phyloP scores from a whole-genome alignment of 306 rosid genomes.

The Leucaena leucocephala region DNA sequence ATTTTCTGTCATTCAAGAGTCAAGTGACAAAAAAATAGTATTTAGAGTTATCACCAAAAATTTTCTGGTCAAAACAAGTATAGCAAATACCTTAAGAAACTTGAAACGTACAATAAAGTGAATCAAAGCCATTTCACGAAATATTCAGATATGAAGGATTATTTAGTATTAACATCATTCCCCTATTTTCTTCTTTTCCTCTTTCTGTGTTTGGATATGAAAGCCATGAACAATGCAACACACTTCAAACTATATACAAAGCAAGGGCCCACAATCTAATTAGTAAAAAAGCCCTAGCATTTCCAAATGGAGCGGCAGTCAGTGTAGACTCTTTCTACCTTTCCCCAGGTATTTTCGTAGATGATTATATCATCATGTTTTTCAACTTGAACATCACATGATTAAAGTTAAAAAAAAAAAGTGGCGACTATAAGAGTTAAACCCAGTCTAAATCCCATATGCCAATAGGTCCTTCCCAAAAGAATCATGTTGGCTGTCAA shows the following conservation, averaged over 20 bases:
- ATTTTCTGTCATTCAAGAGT: conserved; percentile 68
- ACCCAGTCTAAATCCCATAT: neutral
- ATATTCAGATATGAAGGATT: neutral
- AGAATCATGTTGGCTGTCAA: neutral
- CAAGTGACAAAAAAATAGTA: conserved; percentile 27
- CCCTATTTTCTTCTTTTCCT: too few species aligned
- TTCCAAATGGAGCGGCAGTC: neutral
- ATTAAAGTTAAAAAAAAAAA: neutral
- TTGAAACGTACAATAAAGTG: conserved; percentile 2
- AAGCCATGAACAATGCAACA: neutral
- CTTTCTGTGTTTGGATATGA: too few species aligned
- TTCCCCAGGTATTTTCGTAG: neutral
- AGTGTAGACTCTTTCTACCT: neutral
- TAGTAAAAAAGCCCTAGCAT: too few species aligned
- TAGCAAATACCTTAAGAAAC: conserved; percentile 1
- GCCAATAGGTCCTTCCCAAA: neutral
- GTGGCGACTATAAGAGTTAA: neutral
- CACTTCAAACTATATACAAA: neutral
- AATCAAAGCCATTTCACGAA: neutral
- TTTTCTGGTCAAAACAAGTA: conserved; percentile 8
- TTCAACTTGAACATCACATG: neutral
- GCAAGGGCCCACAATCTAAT: neutral
- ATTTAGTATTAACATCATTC: too few species aligned
- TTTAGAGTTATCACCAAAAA: conserved; percentile 21
- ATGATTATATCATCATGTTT: neutral